These are phyloP conservation scores for Blastobotrys serpentis DNA, from an alignment of 1,139 yeast species.

Conservation along the genomic window DNA sequence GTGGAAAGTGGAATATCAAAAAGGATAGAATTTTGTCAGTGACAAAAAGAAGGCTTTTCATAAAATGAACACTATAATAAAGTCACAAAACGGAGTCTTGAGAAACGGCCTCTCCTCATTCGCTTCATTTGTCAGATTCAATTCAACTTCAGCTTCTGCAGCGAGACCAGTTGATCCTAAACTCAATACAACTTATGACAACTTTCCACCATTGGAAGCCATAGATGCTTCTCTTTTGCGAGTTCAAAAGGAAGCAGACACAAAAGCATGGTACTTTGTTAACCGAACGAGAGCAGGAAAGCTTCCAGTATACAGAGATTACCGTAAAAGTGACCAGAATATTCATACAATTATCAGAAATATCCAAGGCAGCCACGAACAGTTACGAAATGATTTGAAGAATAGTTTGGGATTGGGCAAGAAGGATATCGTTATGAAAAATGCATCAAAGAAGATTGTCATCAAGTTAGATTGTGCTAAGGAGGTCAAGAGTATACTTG, in stretches of 20 bases:
- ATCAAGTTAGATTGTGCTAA: slow-evolving; percentile 35
- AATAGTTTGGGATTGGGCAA: slow-evolving; percentile 29
- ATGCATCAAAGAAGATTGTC: slow-evolving; percentile 35
- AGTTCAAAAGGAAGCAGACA: not conserved
- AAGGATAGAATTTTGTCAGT: not conserved
- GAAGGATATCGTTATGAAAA: slow-evolving; percentile 35
- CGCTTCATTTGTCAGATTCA: slow-evolving; percentile 17
- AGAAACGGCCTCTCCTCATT: slow-evolving; percentile 95
- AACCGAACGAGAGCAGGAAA: slow-evolving; percentile 36
- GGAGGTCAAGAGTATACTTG: slow-evolving; percentile 27
- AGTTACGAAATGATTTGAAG: slow-evolving; percentile 34
- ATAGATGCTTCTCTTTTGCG: slow-evolving; percentile 11
- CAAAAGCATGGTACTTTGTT: slow-evolving; percentile 33
- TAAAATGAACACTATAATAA: not conserved
- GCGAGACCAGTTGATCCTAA: slow-evolving; percentile 10
- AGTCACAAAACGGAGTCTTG: slow-evolving; percentile 75
- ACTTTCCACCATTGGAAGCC: slow-evolving; percentile 18
- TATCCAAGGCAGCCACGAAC: slow-evolving; percentile 35
- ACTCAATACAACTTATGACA: slow-evolving; percentile 14
- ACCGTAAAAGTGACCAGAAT: slow-evolving; percentile 35
- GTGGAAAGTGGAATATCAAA: too few relatives aligned
- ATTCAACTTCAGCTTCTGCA: slow-evolving; percentile 1
- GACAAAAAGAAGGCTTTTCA: not conserved
- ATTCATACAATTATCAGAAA: slow-evolving; percentile 37
- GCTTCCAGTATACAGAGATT: slow-evolving; percentile 39